Evolutionary conservation across 768 basidiomycete species (phyloP), one percentile per base, ranked within the genome.

Genomic region (Sporobolomyces roseus): DNA sequence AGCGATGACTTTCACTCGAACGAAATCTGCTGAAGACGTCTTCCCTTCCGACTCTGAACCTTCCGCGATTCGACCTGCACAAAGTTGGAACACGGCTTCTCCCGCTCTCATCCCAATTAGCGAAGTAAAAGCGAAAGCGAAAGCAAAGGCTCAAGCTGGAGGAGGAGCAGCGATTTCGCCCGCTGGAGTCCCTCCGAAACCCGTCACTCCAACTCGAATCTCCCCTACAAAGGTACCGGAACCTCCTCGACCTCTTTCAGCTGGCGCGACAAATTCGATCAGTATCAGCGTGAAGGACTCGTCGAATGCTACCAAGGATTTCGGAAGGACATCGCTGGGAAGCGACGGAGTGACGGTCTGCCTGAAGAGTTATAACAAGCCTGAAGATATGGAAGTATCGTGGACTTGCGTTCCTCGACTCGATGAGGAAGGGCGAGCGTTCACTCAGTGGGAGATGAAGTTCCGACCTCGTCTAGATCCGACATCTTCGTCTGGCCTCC

Each of bases 381-480:
- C 67, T 13, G 62, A 69, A 27, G 67, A 69, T 14, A n/a, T 69
- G 41, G 67, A 69, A 46, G 62, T 64, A 4, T 51, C 56, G 1
- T 64, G 62, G 62, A 46, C 29, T 12, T 63, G 61, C 51, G n/a
- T 69, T 0, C 49, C 67, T 3, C 25, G 50, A 21, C 19, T 54
- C 27, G 67, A 69, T 16, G 62, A 52, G 1, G 50, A 54, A 5
- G 67, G 67, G 0, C 30, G 58, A 27, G 2, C 56, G 8, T 69
- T 30, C 56, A 64, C 62, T n/a, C 52, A 59, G n/a, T 69, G 56
- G 56, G 62, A 69, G 58, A 56, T 64, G 35, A 55, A 58, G 23
- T 59, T 69, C 16, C 14, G 27, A 12, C 67, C 67, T 27, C 65
- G 65, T 2, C 0, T 17, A 17, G 17, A 9, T 17, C 9, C 9